Conservation (phyloP, 2,329 filamentous ascomycete species). For the Epichloe gansuensis region DNA sequence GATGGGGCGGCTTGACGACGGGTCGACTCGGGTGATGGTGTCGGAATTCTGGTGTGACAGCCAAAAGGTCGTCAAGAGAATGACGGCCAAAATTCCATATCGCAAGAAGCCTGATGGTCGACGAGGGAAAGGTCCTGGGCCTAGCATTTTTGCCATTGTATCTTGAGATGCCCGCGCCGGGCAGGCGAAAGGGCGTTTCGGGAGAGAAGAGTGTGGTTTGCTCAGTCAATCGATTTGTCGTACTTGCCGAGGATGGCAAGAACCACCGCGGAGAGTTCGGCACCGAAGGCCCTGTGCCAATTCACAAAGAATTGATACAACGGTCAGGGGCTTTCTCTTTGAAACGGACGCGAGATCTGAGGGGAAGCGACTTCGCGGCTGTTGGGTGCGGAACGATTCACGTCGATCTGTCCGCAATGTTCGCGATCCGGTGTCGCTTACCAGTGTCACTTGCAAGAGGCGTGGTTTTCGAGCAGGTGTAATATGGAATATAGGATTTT, state of each 20-base stretch:
- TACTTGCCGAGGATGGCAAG: neutral
- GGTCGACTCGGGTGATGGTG: neutral
- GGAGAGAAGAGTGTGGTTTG: neutral
- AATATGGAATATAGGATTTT: too few species aligned
- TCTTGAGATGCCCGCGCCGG: neutral
- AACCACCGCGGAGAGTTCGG: neutral
- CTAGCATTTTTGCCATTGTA: constrained; percentile 7
- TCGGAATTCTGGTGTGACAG: constrained; percentile 12
- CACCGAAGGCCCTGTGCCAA: too few species aligned
- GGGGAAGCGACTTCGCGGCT: too few species aligned
- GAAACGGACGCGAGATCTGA: too few species aligned
- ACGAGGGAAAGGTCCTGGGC: constrained; percentile 5
- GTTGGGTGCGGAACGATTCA: too few species aligned
- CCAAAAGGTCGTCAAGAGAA: constrained; percentile 23
- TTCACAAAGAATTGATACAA: too few species aligned
- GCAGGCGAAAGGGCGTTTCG: neutral
- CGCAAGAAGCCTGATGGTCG: constrained; percentile 28
- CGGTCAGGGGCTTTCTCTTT: too few species aligned
- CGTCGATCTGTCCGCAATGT: too few species aligned
- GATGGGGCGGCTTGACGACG: neutral
- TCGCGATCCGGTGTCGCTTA: too few species aligned
- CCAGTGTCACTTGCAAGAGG: too few species aligned
- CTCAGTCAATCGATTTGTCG: neutral
- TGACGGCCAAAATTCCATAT: constrained; percentile 24
- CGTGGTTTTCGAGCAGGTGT: too few species aligned